Base-by-base conservation (phyloP, 2,329 filamentous ascomycete genomes). In the Sporothrix dimorphospora region DNA sequence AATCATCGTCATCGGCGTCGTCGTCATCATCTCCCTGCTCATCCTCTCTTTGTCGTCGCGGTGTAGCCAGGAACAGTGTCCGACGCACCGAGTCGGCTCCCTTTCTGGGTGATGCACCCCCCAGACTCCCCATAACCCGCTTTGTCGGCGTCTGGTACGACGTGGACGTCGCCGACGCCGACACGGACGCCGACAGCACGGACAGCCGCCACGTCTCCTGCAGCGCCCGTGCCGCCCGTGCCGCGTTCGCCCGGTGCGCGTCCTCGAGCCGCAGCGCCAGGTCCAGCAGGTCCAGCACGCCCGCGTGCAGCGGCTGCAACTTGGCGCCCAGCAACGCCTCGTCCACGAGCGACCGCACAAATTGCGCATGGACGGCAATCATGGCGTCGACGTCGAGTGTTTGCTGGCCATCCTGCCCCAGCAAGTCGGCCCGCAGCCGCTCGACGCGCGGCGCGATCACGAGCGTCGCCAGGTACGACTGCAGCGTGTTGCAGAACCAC, bases 381-480 rank as follows among this genome's bases (percentile, higher is more conserved):
- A 98, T 97, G 34, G 87, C 87, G 78, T 98, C 94, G 11, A 98
- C 89, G 75, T 95, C 93, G 34, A 86, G 84, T 0, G 93, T 89
- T 6, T 83, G 81, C 16, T 81, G 45, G 2, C 45, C 27, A 7
- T 19, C 30, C 19, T 67, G 42, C 9, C 42, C 45, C 5, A 65
- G 80, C 69, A 98, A 85, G 0, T 85, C 83, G 2, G 80, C 79
- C 6, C 82, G 82, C 82, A 98, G 87, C 40, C 84, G 82, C 1
- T 80, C 77, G 1, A 86, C 87, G 27, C 89, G 85, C 0, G 89
- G 87, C 0, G 86, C 86, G 0, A 97, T 84, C 1, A 94, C 92
- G 1, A 94, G 86, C 19, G 89, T 91, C 3, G 90, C 90, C 4
- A 97, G 82, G 78, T 97, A 96, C 9, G 90, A 90, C 77, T 93